These are phyloP conservation scores for Brachypodium distachyon DNA, from an alignment of 202 grass and related monocot species.

Conservation along the genomic window DNA sequence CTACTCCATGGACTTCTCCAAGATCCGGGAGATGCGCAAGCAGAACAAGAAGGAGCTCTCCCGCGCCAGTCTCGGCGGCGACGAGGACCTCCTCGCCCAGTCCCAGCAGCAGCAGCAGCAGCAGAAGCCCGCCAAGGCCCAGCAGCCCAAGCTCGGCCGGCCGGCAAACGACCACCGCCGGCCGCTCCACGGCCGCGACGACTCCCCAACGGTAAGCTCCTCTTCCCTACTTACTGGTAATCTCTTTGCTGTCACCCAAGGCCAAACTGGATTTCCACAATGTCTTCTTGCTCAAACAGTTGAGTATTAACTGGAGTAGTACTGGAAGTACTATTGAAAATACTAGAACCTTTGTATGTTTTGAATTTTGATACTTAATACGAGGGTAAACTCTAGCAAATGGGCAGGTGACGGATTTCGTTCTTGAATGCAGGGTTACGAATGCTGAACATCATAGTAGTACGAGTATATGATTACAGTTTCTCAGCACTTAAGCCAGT, in stretches of 20 bases:
- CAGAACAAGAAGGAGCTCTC: slow-evolving; percentile 99
- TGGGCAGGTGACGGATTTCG: neutral
- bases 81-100: slow-evolving; percentile 56
- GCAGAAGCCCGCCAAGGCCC: neutral
- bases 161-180: slow-evolving; percentile 28
- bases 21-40: slow-evolving; percentile 99
- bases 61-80: slow-evolving; percentile 81
- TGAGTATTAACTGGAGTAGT: too few relatives aligned
- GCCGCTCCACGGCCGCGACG: slow-evolving; percentile 37
- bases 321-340: too few relatives aligned
- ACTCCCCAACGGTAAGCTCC: slow-evolving; percentile 55
- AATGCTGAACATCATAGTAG: neutral
- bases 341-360: too few relatives aligned
- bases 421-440: slow-evolving; percentile 7
- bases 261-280: neutral
- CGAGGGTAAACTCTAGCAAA: too few relatives aligned
- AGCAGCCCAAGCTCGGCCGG: slow-evolving; percentile 27
- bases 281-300: neutral
- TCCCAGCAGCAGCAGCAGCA: slow-evolving; percentile 1
- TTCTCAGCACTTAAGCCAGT: neutral
- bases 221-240: neutral
- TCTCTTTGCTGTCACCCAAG: neutral
- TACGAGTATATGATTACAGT: too few relatives aligned
- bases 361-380: too few relatives aligned
- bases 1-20: slow-evolving; percentile 99